Evolutionary conservation across 1,139 yeast genomes (phyloP).

Genomic region (Blastobotrys illinoisensis): DNA sequence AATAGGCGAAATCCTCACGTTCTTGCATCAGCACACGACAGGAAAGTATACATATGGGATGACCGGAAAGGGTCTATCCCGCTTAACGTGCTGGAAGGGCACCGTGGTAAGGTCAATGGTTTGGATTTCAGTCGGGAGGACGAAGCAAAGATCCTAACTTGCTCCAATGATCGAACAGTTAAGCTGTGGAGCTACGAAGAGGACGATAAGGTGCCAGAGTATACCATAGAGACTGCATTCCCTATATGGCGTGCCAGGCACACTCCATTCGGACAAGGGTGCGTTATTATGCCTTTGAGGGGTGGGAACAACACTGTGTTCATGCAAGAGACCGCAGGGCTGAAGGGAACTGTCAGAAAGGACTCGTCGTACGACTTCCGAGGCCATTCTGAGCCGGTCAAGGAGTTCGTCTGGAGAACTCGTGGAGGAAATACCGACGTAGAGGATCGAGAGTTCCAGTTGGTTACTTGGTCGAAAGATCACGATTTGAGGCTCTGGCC

Average conservation of each 20-base stretch:
- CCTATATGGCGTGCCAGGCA: conserved; percentile 88
- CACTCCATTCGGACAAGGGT: conserved; percentile 87
- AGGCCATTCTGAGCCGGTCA: conserved; percentile 81
- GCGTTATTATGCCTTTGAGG: conserved; percentile 83
- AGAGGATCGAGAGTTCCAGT: conserved; percentile 75
- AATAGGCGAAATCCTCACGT: conserved; percentile 68
- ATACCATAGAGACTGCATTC: conserved; percentile 63
- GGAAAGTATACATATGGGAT: conserved; percentile 82
- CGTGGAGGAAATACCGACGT: conserved; percentile 43
- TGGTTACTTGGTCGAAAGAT: conserved; percentile 93
- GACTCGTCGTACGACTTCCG: conserved; percentile 58
- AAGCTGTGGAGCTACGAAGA: conserved; percentile 72
- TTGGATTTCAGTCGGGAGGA: conserved; percentile 68
- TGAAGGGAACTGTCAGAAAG: conserved; percentile 30
- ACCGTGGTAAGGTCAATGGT: conserved; percentile 79
- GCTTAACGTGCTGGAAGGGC: conserved; percentile 62
- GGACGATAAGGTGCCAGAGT: conserved; percentile 43
- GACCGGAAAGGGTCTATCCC: conserved; percentile 77
- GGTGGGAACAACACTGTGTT: conserved; percentile 80
- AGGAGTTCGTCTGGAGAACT: conserved; percentile 83
- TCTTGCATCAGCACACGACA: conserved; percentile 82
- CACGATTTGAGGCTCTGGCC: conserved; percentile 84
- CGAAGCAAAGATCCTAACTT: conserved; percentile 59
- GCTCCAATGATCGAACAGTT: conserved; percentile 83
- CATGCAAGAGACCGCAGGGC: conserved; percentile 45